Evolutionary conservation across 2,329 filamentous ascomycete genomes (phyloP), one percentile per base, ranked within the genome.

Genomic region (Fusarium fujikuroi): DNA sequence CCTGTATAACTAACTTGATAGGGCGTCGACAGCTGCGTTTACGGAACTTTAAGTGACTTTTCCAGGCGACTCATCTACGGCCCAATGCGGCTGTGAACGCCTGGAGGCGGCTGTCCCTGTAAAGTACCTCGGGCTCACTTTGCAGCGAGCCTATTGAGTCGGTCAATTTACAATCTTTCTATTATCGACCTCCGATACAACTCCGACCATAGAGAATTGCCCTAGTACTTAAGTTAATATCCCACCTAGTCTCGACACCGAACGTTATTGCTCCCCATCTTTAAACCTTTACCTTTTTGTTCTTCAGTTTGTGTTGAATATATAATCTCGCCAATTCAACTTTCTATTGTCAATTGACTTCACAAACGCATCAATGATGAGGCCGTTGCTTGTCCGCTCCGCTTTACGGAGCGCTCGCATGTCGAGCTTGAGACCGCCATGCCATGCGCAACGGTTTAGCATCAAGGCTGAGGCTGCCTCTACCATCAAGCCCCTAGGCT

Each of bases 401-500:
- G 80, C 80, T 75, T 76, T 83, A 57, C 76, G 80, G 76, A 78
- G 80, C 75, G 79, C 82, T 47, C 80, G 81, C 34, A 83, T 85
- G 75, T 80, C 81, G 43, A 84, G 86, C 76, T 66, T 78, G 60
- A 63, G 77, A 34, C 79, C 80, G 28, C 74, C 78, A 34, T 78
- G 70, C 65, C 79, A 76, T 76, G 75, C 76, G 32, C 72, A 75
- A 67, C 80, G 82, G 63, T 90, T 88, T 80, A 91, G 88, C 83
- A 85, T 87, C 79, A 83, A 86, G 79, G 86, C 86, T 68, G 81
- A 84, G 66, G 84, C 85, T 12, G 85, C 87, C 5, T 87, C 87
- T 2, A 75, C 81, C 23, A 76, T 86, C 16, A 88, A 89, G 80
- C 88, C 91, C 37, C 87, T 89, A 62, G 90, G 89, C 63, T 89